These are phyloP conservation scores for Firmiana major DNA, from an alignment of 345 rosid species.

Conservation along the genomic window DNA sequence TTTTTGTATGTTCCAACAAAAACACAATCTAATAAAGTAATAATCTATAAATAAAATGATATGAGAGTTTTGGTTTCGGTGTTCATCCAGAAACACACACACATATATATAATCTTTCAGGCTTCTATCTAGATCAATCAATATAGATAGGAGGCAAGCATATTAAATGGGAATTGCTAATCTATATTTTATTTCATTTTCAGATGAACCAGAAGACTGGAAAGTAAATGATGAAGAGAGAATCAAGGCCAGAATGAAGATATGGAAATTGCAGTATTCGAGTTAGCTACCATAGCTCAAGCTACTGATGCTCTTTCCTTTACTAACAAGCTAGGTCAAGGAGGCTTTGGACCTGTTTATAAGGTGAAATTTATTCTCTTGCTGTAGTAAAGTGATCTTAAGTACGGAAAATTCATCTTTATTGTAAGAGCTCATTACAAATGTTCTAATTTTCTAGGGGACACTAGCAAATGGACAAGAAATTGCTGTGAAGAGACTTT, in stretches of 20 bases:
- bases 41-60: too few relatives aligned
- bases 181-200: background rate
- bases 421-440: too few relatives aligned
- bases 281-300: slow-evolving; percentile 1
- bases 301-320: slow-evolving; percentile 31
- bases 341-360: slow-evolving; percentile 42
- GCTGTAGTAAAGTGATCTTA: background rate
- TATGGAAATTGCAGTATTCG: slow-evolving; percentile 9
- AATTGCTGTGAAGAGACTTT: slow-evolving; percentile 51
- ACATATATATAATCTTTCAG: background rate
- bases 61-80: too few relatives aligned
- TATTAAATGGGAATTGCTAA: background rate
- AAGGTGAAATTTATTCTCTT: slow-evolving; percentile 4
- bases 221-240: background rate
- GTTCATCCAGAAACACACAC: too few relatives aligned
- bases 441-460: too few relatives aligned
- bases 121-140: background rate
- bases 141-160: background rate
- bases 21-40: too few relatives aligned
- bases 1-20: too few relatives aligned
- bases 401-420: too few relatives aligned
- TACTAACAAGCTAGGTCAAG: slow-evolving; percentile 30
- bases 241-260: background rate
- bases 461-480: slow-evolving; percentile 45
- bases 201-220: background rate